A percentile compares a stretch with the other conserved stretches of the same genome.
Conservation (phyloP, 768 basidiomycete genomes). For the Pisolithus marmoratus region DNA sequence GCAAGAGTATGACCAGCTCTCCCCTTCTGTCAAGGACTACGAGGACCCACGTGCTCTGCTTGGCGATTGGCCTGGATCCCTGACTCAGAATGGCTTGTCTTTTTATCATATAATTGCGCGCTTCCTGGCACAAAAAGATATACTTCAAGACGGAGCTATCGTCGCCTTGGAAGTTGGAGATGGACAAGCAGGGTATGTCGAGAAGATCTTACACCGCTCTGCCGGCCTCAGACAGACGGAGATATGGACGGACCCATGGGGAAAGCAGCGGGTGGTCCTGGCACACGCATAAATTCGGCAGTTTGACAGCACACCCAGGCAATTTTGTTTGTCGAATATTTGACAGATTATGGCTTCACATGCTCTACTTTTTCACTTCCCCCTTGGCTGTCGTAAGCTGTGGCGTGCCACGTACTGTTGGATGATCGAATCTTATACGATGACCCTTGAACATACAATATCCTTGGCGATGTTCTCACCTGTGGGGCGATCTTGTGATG, state of each 20-base stretch:
- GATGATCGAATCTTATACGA: too few species aligned
- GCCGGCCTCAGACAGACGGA: slow-evolving; percentile 45
- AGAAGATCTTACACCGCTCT: slow-evolving; percentile 46
- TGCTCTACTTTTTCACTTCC: too few species aligned
- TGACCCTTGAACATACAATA: too few species aligned
- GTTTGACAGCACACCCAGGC: background rate
- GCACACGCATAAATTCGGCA: slow-evolving; percentile 34
- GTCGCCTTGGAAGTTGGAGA: slow-evolving; percentile 80
- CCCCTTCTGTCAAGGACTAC: slow-evolving; percentile 63
- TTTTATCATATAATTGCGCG: slow-evolving; percentile 71
- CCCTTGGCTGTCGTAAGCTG: too few species aligned
- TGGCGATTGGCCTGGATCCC: slow-evolving; percentile 52
- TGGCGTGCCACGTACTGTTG: too few species aligned
- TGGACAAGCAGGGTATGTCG: slow-evolving; percentile 61
- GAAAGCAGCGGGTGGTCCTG: slow-evolving; percentile 65
- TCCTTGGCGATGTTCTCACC: too few species aligned
- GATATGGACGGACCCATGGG: slow-evolving; percentile 81
- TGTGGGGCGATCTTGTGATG: too few species aligned
- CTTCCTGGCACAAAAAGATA: slow-evolving; percentile 44
- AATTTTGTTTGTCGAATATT: too few species aligned
- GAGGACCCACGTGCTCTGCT: slow-evolving; percentile 82
- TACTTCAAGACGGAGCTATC: slow-evolving; percentile 48
- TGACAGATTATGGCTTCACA: too few species aligned
- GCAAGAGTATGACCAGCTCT: slow-evolving; percentile 55
- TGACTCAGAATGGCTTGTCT: slow-evolving; percentile 43